A percentile compares a stretch with the other conserved stretches of the same genome.
phyloP scores from a whole-genome alignment of 805 yeast genomes.

The Tetrapisispora taiwanensis region DNA sequence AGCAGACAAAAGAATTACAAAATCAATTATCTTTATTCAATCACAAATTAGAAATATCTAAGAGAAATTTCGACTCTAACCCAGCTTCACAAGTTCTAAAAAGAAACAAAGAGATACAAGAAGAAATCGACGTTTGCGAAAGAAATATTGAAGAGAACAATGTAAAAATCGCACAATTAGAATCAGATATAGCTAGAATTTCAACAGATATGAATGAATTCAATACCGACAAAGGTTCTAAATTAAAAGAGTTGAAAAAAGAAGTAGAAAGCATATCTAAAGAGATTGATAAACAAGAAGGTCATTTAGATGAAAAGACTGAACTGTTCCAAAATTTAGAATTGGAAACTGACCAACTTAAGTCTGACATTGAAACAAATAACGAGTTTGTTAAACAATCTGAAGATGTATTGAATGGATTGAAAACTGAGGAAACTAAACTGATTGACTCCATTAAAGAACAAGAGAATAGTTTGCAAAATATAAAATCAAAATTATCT shows the following conservation, averaged over 20 bases:
- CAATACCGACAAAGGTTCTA: slow-evolving; percentile 65
- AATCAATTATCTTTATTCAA: slow-evolving; percentile 45
- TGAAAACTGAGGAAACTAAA: slow-evolving; percentile 23
- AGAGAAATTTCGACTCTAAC: slow-evolving; percentile 45
- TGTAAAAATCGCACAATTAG: slow-evolving; percentile 24
- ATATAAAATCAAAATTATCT: slow-evolving; percentile 22
- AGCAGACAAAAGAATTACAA: slow-evolving; percentile 45
- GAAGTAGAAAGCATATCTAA: slow-evolving; percentile 39
- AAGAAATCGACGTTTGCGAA: slow-evolving; percentile 38
- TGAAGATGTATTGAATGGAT: slow-evolving; percentile 29
- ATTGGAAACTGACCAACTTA: slow-evolving; percentile 60
- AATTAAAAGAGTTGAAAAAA: slow-evolving; percentile 51
- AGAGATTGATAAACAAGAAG: slow-evolving; percentile 31
- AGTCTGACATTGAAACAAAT: slow-evolving; percentile 42
- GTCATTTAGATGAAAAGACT: slow-evolving; percentile 36
- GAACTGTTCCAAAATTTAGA: slow-evolving; percentile 52
- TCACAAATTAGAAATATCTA: slow-evolving; percentile 49
- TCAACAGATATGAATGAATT: slow-evolving; percentile 79
- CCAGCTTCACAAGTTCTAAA: slow-evolving; percentile 46
- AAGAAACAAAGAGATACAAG: slow-evolving; percentile 36
- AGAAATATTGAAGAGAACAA: slow-evolving; percentile 31
- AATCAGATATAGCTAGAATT: slow-evolving; percentile 40
- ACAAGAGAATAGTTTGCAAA: slow-evolving; percentile 15
- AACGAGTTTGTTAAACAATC: slow-evolving; percentile 35
- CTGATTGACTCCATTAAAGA: slow-evolving; percentile 20